phyloP scores from a whole-genome alignment of 2,329 filamentous ascomycete genomes.

The Ceratocystis lukuohia region DNA sequence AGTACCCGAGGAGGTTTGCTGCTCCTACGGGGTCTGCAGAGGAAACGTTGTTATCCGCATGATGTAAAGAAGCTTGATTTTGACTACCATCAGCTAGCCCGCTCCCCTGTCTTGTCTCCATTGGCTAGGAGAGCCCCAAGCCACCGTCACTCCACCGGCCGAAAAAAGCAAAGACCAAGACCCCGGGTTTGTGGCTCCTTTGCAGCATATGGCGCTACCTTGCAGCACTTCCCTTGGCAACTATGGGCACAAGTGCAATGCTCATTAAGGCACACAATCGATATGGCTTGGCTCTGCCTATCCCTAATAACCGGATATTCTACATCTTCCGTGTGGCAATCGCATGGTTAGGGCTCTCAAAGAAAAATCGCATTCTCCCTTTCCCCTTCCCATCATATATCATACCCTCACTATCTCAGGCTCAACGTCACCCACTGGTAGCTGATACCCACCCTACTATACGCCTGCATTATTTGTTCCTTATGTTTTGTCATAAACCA shows the following conservation, averaged over 20 bases:
- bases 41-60: slow-evolving; percentile 37
- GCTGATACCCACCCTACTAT: neutral
- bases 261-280: neutral
- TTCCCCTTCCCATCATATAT: neutral
- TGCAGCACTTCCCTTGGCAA: neutral
- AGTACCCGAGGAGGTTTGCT: slow-evolving; percentile 37
- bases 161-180: neutral
- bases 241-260: neutral
- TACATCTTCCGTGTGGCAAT: neutral
- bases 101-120: neutral
- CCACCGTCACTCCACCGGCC: neutral
- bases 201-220: neutral
- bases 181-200: neutral
- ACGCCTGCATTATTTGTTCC: neutral
- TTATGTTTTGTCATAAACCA: neutral
- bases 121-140: neutral
- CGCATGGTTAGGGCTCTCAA: neutral
- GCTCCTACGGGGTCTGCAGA: slow-evolving; percentile 41
- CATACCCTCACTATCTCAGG: neutral
- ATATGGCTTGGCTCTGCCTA: neutral
- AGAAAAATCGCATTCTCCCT: neutral
- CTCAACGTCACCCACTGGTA: no score
- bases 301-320: neutral
- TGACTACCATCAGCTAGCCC: neutral
- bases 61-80: slow-evolving; percentile 24